Conservation (phyloP, 2,329 filamentous ascomycete species). For the Mycosphaerelloides madeirae region DNA sequence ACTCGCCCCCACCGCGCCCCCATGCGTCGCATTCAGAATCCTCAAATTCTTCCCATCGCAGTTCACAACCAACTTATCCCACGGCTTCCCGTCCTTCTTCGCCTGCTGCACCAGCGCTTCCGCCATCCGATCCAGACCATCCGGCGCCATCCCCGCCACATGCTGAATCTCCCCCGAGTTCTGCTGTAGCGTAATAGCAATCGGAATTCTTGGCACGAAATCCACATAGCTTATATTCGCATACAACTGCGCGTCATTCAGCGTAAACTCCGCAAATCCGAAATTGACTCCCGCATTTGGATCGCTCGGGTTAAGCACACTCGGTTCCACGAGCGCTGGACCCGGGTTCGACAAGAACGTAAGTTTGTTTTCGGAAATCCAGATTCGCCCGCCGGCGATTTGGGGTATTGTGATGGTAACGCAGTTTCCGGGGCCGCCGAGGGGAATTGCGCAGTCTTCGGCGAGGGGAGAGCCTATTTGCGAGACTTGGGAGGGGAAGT, state of each 20-base stretch:
- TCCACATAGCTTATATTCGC: constrained; percentile 42
- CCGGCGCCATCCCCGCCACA: constrained; percentile 56
- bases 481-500: constrained; percentile 31
- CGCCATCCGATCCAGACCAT: constrained; percentile 56
- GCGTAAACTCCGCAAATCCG: constrained; percentile 47
- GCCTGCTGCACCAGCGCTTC: constrained; percentile 53
- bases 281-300: constrained; percentile 44
- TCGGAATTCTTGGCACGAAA: constrained; percentile 38
- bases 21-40: constrained; percentile 45
- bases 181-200: constrained; percentile 37
- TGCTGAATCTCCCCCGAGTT: constrained; percentile 37
- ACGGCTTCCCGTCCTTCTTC: constrained; percentile 53
- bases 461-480: constrained; percentile 30
- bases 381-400: constrained; percentile 37
- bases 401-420: constrained; percentile 31
- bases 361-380: constrained; percentile 33
- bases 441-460: constrained; percentile 35
- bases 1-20: constrained; percentile 44
- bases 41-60: constrained; percentile 37
- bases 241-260: constrained; percentile 45
- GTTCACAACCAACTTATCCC: constrained; percentile 57
- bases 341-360: constrained; percentile 36
- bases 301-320: constrained; percentile 37
- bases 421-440: constrained; percentile 32
- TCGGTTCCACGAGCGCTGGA: constrained; percentile 34